phyloP scores from a whole-genome alignment of 176 grass and related monocot species.

The Metroxylon sagu region DNA sequence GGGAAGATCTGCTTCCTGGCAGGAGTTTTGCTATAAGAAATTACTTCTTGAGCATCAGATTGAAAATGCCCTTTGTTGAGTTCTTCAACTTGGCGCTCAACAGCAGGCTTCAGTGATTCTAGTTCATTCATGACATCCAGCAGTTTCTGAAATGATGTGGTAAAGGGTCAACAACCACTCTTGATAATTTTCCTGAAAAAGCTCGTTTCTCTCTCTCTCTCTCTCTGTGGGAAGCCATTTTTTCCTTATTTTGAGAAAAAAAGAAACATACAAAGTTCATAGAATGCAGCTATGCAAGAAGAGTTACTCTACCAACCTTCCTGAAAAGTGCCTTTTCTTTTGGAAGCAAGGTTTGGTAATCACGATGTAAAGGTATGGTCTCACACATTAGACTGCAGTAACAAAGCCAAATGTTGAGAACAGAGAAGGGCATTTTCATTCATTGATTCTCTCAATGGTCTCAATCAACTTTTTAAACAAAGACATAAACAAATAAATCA shows the following conservation, averaged over 20 bases:
- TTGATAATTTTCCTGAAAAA: no score
- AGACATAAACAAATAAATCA: no score
- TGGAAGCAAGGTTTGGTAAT: slow-evolving; percentile 49
- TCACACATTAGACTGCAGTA: slow-evolving; percentile 76
- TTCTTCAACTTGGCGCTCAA: slow-evolving; percentile 45
- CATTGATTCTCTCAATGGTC: no score
- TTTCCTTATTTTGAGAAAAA: neutral
- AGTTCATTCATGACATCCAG: slow-evolving; percentile 74
- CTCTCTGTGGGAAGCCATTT: no score
- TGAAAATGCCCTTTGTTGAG: slow-evolving; percentile 43
- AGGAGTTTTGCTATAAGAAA: slow-evolving; percentile 18
- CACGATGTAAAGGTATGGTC: slow-evolving; percentile 82
- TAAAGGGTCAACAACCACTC: no score
- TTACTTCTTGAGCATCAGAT: slow-evolving; percentile 3
- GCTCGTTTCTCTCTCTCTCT: no score
- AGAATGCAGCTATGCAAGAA: neutral
- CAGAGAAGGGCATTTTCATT: no score
- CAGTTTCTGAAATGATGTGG: slow-evolving; percentile 60
- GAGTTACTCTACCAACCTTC: slow-evolving; percentile 40
- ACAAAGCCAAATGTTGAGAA: slow-evolving; percentile 7
- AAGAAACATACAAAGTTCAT: slow-evolving; percentile 5
- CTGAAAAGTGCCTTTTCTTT: slow-evolving; percentile 46
- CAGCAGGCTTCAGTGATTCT: slow-evolving; percentile 85
- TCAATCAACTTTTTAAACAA: no score
- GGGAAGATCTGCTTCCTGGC: slow-evolving; percentile 22